Percentiles rank a stretch among this genome's conserved stretches.
These are phyloP conservation scores for Trichoderma sp. DNA, from an alignment of 2,329 filamentous ascomycete species.

Conservation along the genomic window DNA sequence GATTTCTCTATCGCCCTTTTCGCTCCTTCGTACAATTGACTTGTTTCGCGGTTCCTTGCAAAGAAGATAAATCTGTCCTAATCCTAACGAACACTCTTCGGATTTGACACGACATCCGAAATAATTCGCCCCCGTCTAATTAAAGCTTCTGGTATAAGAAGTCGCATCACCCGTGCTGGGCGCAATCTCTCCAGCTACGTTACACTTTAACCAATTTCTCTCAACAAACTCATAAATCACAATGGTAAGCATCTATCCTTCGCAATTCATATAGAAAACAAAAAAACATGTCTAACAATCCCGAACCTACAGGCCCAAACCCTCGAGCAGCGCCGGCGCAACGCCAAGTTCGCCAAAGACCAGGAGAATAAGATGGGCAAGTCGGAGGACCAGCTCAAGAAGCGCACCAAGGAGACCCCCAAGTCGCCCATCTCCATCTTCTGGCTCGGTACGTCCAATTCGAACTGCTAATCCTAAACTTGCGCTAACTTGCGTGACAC, in stretches of 20 bases:
- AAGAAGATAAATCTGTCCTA: conserved; percentile 27
- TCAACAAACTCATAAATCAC: not conserved
- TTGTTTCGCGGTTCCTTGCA: not conserved
- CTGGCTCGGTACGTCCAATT: conserved; percentile 54
- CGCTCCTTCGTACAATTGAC: not conserved
- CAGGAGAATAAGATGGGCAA: conserved; percentile 75
- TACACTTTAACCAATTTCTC: not conserved
- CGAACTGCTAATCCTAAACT: not conserved
- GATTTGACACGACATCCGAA: conserved; percentile 7
- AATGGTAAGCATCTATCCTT: not conserved
- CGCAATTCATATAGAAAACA: not conserved
- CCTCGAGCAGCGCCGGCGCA: conserved; percentile 76
- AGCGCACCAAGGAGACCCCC: conserved; percentile 51
- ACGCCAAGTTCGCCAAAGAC: conserved; percentile 72
- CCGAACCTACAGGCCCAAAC: conserved; percentile 66
- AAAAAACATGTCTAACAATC: not conserved
- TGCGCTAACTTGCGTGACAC: not conserved
- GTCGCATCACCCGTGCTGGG: not conserved
- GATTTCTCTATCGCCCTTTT: not conserved
- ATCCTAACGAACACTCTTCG: not conserved
- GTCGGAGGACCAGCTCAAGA: conserved; percentile 63
- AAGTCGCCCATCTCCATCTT: conserved; percentile 64
- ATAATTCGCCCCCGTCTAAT: not conserved
- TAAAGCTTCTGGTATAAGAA: not conserved
- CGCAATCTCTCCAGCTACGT: not conserved